Evolutionary conservation across 208 protist species (phyloP), one percentile per base, ranked within the genome.

Genomic region (Leishmania martiniquensis): DNA sequence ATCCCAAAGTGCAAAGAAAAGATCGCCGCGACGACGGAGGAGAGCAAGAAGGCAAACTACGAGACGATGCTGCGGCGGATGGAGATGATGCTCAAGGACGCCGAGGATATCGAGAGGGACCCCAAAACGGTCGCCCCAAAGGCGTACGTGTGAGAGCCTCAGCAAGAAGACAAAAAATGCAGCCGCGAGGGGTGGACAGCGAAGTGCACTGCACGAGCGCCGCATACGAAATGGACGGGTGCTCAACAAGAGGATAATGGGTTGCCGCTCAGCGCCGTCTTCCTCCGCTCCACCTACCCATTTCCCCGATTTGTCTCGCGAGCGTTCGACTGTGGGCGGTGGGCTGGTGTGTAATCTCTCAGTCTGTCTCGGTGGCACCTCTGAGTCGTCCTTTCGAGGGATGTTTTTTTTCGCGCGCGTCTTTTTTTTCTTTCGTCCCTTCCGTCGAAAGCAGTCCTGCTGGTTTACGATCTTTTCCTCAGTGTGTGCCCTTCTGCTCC

Each of bases 11-110:
- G 83, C 66, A 88, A 89, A 80, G 78, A 68, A 72, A 90, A 85
- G 81, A 62, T 81, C 20, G 79, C 72, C 60, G 78, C 75, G 37
- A 76, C 83, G 29, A 81, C 67, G 25, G 83, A 90, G 32, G 82
- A 87, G 15, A 68, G 69, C 69, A 88, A 85, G 69, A 87, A 89
- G 82, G 72, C 78, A 66, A 87, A 81, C 63, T 77, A 84, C 63
- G 49, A 80, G 45, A 63, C 51, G 49, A 85, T 90, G 81, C 54
- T 87, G 63, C 84, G 82, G 60, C 89, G 91, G 65, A 92, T 95
- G 89, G 84, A 92, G 77, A 72, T 85, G 82, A 95, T 95, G 89
- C 81, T 95, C 54, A 95, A 89, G 77, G 91, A 95, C 76, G 89
- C 91, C 29, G 81, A 93, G 82, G 87, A 81, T 4, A 37, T 93